A percentile compares a stretch with the other conserved stretches of the same genome.
phyloP scores from a whole-genome alignment of 306 rosid genomes.

The Quercus bicolor region DNA sequence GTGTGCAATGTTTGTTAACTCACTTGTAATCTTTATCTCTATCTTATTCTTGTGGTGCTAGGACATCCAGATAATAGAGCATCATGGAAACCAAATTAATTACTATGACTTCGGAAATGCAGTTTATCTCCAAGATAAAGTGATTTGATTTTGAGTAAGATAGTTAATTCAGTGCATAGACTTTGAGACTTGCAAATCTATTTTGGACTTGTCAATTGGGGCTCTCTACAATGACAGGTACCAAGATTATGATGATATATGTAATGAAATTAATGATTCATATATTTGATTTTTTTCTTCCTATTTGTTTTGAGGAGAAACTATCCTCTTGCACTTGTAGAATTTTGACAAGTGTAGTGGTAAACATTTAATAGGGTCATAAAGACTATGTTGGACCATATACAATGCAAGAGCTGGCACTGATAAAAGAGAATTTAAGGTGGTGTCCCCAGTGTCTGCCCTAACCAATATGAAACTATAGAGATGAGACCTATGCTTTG shows the following conservation, averaged over 20 bases:
- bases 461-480: slow-evolving; percentile 29
- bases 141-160: no score
- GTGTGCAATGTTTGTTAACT: no score
- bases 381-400: slow-evolving; percentile 71
- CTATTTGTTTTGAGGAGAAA: not conserved
- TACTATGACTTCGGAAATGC: no score
- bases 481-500: slow-evolving; percentile 23
- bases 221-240: not conserved
- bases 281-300: not conserved
- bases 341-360: slow-evolving; percentile 50
- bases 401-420: slow-evolving; percentile 67
- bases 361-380: slow-evolving; percentile 48
- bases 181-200: no score
- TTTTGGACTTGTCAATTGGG: slow-evolving; percentile 4
- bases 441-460: slow-evolving; percentile 70
- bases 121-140: no score
- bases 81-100: no score
- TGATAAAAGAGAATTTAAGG: slow-evolving; percentile 53
- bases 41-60: no score
- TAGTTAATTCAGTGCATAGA: no score
- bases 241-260: not conserved
- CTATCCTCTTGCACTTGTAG: slow-evolving; percentile 30
- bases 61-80: no score
- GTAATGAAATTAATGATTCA: not conserved
- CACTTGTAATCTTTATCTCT: no score